Evolutionary conservation across 1,284 basidiomycete genomes (phyloP).

Genomic region (Pseudozyma flocculosa): DNA sequence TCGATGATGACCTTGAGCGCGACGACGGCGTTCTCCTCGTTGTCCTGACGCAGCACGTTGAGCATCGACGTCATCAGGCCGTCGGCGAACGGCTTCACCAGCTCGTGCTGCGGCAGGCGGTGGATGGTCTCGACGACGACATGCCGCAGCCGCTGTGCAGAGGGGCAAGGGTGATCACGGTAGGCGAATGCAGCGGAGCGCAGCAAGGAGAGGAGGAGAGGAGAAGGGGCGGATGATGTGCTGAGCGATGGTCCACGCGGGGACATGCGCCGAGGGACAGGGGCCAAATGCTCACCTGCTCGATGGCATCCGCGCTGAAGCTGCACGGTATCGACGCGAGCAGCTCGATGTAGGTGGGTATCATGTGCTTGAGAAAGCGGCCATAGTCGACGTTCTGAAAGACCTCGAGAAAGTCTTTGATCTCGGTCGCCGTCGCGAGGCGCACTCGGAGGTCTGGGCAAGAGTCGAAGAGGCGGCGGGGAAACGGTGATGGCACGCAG

Average conservation of each 20-base stretch:
- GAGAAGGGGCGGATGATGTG: too few relatives aligned
- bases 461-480: background rate
- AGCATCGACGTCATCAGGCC: constrained; percentile 74
- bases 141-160: constrained; percentile 67
- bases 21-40: constrained; percentile 90
- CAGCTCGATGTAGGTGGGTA: constrained; percentile 77
- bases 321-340: constrained; percentile 75
- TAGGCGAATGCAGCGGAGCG: background rate
- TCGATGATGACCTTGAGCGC: constrained; percentile 93
- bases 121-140: constrained; percentile 65
- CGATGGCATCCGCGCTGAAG: constrained; percentile 74
- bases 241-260: too few relatives aligned
- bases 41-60: constrained; percentile 81
- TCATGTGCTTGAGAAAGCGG: constrained; percentile 64
- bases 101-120: constrained; percentile 80
- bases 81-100: constrained; percentile 70
- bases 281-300: constrained; percentile 69
- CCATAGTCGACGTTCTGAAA: constrained; percentile 66
- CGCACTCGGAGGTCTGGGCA: constrained; percentile 34
- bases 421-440: constrained; percentile 41
- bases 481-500: background rate
- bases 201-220: too few relatives aligned
- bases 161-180: background rate
- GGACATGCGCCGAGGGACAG: too few relatives aligned
- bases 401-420: constrained; percentile 51